A percentile compares a stretch with the other conserved stretches of the same genome.
phyloP scores from a whole-genome alignment of 768 basidiomycete species.

The Hirschioporus abietinus region DNA sequence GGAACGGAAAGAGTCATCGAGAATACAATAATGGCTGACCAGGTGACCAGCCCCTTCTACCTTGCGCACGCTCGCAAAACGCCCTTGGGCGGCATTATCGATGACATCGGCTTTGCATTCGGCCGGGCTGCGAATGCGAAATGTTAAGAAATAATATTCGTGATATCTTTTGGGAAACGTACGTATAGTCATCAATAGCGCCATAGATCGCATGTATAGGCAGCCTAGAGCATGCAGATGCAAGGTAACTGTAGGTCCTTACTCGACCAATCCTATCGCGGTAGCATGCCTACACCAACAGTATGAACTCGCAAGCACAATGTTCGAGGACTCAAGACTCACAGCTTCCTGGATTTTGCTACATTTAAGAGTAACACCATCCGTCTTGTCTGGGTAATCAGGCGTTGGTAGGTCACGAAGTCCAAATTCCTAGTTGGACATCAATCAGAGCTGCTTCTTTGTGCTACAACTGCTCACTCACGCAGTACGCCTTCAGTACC shows the following conservation, averaged over 20 bases:
- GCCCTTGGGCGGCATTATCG: constrained; percentile 30
- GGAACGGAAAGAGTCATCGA: not conserved
- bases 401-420: constrained; percentile 36
- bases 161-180: constrained; percentile 11
- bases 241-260: constrained; percentile 31
- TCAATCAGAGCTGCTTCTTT: constrained; percentile 4
- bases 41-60: constrained; percentile 38
- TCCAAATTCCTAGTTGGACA: constrained; percentile 33
- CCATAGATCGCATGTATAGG: constrained; percentile 46
- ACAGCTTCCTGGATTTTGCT: constrained; percentile 39
- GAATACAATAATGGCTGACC: constrained; percentile 20
- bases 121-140: constrained; percentile 22
- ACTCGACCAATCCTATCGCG: constrained; percentile 30
- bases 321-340: not conserved
- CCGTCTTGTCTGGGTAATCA: constrained; percentile 36
- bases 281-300: constrained; percentile 33
- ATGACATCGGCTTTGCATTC: constrained; percentile 34
- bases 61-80: constrained; percentile 32
- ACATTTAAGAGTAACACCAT: constrained; percentile 47
- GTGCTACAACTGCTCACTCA: constrained; percentile 18
- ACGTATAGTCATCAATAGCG: constrained; percentile 39
- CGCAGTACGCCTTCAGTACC: constrained; percentile 38
- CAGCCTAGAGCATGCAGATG: constrained; percentile 24
- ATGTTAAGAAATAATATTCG: not conserved
- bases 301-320: not conserved